Evolutionary conservation across 2,329 filamentous ascomycete species (phyloP).

Genomic region (Fusarium acutatum): DNA sequence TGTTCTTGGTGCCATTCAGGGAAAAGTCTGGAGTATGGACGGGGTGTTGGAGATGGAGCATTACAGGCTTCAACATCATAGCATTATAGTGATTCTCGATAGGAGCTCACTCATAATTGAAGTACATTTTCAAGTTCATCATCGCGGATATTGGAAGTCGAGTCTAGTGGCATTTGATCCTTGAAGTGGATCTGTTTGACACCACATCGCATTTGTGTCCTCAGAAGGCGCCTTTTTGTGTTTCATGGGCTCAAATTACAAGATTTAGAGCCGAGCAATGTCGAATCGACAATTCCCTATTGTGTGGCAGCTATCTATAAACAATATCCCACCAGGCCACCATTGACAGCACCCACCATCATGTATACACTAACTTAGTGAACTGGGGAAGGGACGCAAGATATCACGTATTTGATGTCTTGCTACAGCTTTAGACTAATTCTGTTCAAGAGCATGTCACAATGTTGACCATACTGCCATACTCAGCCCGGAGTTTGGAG

Average conservation of each 20-base stretch:
- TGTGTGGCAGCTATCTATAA: neutral
- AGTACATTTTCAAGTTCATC: neutral
- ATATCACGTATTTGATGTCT: neutral
- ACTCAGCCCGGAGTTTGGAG: neutral
- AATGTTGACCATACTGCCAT: neutral
- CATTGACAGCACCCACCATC: neutral
- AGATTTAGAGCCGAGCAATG: neutral
- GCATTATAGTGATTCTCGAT: neutral
- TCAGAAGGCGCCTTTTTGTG: neutral
- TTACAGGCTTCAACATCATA: neutral
- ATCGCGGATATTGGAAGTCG: neutral
- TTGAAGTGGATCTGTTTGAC: neutral
- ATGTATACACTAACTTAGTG: neutral
- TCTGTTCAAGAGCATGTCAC: neutral
- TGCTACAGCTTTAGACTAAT: neutral
- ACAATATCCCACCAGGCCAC: neutral
- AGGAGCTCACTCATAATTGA: slow-evolving; percentile 5
- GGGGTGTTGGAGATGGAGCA: neutral
- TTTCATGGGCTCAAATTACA: neutral
- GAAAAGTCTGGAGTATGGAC: slow-evolving; percentile 1
- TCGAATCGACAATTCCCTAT: neutral
- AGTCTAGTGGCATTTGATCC: neutral
- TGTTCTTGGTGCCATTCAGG: neutral
- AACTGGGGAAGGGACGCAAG: neutral
- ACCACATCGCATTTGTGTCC: neutral